These are phyloP conservation scores for Euphrasia confusa DNA, from an alignment of 257 asterid species.

Conservation along the genomic window DNA sequence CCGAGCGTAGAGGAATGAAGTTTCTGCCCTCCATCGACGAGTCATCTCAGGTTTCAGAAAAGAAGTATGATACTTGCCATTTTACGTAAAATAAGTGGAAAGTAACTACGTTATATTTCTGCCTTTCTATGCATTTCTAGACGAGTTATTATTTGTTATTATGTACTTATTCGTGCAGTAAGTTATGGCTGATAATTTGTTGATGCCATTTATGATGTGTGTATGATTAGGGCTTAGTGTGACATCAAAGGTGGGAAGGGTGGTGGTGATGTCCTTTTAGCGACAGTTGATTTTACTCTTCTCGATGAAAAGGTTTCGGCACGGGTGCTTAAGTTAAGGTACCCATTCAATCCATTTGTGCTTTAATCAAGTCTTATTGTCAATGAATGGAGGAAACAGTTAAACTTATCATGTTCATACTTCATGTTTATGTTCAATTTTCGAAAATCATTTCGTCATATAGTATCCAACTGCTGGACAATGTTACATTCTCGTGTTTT, in stretches of 20 bases:
- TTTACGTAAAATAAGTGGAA: too few species aligned
- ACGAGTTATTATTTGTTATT: neutral
- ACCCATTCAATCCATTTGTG: too few species aligned
- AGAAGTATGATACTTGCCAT: slow-evolving; percentile 23
- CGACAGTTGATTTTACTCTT: slow-evolving; percentile 33
- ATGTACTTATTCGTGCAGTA: slow-evolving; percentile 18
- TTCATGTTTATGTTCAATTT: too few species aligned
- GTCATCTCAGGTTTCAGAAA: slow-evolving; percentile 40
- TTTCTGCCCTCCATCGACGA: slow-evolving; percentile 53
- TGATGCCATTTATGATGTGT: slow-evolving; percentile 30
- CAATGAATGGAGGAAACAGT: too few species aligned
- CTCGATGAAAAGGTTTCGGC: slow-evolving; percentile 41
- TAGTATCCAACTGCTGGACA: too few species aligned
- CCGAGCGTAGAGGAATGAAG: slow-evolving; percentile 52
- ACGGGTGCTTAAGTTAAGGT: slow-evolving; percentile 26
- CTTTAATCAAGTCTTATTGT: too few species aligned
- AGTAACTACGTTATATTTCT: too few species aligned
- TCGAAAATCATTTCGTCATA: too few species aligned
- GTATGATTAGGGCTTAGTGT: slow-evolving; percentile 43
- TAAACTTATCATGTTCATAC: too few species aligned
- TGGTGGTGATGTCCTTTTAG: slow-evolving; percentile 32
- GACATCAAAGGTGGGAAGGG: slow-evolving; percentile 23
- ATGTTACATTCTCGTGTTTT: too few species aligned
- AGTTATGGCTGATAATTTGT: slow-evolving; percentile 15
- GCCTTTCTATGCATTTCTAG: neutral